Conservation (phyloP, 208 protist genomes). For the Balamuthia mandrillaris region DNA sequence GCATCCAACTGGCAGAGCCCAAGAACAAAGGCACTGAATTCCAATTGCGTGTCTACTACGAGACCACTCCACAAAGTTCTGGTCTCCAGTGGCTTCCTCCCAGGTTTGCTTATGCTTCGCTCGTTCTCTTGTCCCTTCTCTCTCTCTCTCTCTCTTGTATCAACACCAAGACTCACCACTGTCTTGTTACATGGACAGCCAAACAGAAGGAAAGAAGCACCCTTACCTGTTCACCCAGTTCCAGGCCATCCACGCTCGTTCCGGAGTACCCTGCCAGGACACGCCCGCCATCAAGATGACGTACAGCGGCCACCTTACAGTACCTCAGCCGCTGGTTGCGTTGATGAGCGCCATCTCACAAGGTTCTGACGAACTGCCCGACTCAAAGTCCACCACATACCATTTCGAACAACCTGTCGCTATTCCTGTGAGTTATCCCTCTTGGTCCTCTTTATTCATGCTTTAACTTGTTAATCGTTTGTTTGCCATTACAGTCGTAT, state of each 20-base stretch:
- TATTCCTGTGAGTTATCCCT: conserved; percentile 40
- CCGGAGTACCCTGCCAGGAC: conserved; percentile 68
- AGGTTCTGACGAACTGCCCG: not conserved
- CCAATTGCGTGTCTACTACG: conserved; percentile 51
- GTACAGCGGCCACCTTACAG: conserved; percentile 50
- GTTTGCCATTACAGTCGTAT: conserved; percentile 34
- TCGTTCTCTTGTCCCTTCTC: not conserved
- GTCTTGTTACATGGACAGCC: not conserved
- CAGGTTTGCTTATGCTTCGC: not conserved
- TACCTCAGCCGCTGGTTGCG: conserved; percentile 36
- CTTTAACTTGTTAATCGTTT: not conserved
- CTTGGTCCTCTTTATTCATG: not conserved
- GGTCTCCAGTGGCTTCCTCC: conserved; percentile 67
- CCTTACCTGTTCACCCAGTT: conserved; percentile 82
- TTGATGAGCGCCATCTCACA: conserved; percentile 47
- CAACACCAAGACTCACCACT: not conserved
- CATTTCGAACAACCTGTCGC: conserved; percentile 52
- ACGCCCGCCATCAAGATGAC: conserved; percentile 50
- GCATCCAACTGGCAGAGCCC: not conserved
- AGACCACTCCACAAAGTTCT: conserved; percentile 42
- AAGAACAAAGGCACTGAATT: not conserved
- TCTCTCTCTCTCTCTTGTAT: not conserved
- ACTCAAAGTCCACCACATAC: not conserved
- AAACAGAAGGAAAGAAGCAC: conserved; percentile 77
- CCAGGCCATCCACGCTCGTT: conserved; percentile 73